phyloP scores from a whole-genome alignment of 192 early-diverging fungal species.

The Linnemannia zychae region DNA sequence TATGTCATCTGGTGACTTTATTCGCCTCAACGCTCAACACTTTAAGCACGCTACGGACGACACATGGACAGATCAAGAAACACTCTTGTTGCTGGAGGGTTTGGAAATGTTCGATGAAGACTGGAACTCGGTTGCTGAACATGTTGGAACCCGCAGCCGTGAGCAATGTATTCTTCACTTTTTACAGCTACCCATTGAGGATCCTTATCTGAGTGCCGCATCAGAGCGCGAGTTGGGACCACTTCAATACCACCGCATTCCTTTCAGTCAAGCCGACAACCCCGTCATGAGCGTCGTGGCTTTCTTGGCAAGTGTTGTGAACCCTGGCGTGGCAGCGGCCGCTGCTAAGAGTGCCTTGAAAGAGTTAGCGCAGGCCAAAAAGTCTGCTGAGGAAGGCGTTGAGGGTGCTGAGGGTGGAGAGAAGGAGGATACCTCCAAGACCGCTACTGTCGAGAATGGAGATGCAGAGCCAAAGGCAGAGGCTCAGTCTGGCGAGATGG shows the following conservation, averaged over 20 bases:
- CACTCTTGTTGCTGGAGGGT: conserved; percentile 89
- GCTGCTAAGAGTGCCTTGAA: conserved; percentile 89
- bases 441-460: conserved; percentile 8
- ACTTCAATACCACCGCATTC: conserved; percentile 80
- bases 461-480: conserved; percentile 25
- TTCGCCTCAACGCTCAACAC: conserved; percentile 71
- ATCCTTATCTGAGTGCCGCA: conserved; percentile 70
- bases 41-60: conserved; percentile 69
- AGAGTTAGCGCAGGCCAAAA: conserved; percentile 66
- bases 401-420: background rate
- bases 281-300: conserved; percentile 93
- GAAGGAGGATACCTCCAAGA: background rate
- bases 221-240: conserved; percentile 68
- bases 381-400: background rate
- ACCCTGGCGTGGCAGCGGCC: conserved; percentile 87
- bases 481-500: conserved; percentile 39
- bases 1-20: conserved; percentile 89
- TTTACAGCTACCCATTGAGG: conserved; percentile 90
- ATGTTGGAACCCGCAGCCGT: conserved; percentile 91
- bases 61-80: conserved; percentile 91
- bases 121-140: conserved; percentile 93
- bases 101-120: conserved; percentile 96
- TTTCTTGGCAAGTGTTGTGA: conserved; percentile 89
- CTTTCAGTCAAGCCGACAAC: conserved; percentile 89
- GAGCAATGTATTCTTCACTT: conserved; percentile 95